These are phyloP conservation scores for Cicer chorassanicum DNA, from an alignment of 306 rosid species.

Conservation along the genomic window DNA sequence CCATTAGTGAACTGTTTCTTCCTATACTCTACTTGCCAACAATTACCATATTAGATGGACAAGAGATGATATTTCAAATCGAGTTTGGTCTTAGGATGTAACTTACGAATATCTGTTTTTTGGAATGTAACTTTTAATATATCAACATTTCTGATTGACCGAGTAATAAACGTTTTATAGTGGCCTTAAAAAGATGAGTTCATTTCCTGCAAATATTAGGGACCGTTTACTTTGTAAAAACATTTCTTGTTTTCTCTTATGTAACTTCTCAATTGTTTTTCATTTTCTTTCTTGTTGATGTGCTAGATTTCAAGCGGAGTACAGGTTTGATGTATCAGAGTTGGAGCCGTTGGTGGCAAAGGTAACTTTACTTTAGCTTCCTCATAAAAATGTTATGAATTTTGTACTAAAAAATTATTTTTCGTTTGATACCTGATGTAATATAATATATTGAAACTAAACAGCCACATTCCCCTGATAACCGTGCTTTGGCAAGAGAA, in stretches of 20 bases:
- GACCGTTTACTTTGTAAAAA: too few species aligned
- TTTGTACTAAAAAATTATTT: not conserved
- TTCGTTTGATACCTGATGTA: constrained; percentile 23
- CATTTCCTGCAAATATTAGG: too few species aligned
- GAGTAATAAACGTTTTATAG: too few species aligned
- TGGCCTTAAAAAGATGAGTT: too few species aligned
- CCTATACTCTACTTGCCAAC: too few species aligned
- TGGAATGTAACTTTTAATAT: too few species aligned
- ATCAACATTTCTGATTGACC: too few species aligned
- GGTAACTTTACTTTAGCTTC: constrained; percentile 51
- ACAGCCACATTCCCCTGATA: constrained; percentile 95
- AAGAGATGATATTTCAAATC: too few species aligned
- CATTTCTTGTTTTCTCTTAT: not conserved
- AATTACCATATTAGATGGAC: too few species aligned
- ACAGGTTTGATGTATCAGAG: constrained; percentile 74
- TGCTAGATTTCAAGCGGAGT: constrained; percentile 69
- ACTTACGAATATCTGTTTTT: too few species aligned
- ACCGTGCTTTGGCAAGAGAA: constrained; percentile 88
- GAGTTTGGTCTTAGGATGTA: too few species aligned
- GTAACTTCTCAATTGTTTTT: not conserved
- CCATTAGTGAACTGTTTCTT: too few species aligned
- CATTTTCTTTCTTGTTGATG: constrained; percentile 6
- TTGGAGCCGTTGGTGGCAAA: constrained; percentile 87
- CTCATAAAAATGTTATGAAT: constrained; percentile 15
- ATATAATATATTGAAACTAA: not conserved